phyloP scores from a whole-genome alignment of 495 filamentous ascomycete genomes.

The Trichoderma erinaceum region DNA sequence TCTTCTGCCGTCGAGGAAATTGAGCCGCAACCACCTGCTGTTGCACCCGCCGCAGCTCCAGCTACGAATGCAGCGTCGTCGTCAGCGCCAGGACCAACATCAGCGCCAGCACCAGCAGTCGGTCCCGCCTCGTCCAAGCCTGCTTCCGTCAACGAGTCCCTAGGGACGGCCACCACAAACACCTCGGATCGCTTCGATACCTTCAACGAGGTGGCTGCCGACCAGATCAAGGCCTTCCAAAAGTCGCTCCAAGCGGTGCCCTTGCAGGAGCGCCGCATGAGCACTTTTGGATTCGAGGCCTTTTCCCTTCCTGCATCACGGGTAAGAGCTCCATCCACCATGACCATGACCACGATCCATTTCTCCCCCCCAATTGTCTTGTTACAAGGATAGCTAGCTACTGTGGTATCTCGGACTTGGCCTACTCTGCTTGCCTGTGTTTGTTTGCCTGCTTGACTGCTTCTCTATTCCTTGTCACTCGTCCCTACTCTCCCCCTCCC shows the following conservation, averaged over 20 bases:
- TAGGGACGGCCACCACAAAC: conserved; percentile 17
- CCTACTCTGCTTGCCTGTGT: background rate
- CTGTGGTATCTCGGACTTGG: background rate
- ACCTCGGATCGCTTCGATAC: conserved; percentile 20
- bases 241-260: conserved; percentile 62
- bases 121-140: too few species aligned
- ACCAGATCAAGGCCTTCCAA: conserved; percentile 67
- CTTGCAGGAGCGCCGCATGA: conserved; percentile 74
- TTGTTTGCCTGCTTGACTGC: background rate
- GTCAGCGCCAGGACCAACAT: too few species aligned
- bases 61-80: background rate
- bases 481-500: background rate
- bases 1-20: conserved; percentile 72
- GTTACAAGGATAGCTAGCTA: background rate
- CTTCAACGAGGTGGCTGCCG: conserved; percentile 42
- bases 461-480: background rate
- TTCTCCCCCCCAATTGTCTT: background rate
- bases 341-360: conserved; percentile 13
- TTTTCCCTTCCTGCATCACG: conserved; percentile 80
- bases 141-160: background rate
- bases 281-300: conserved; percentile 79
- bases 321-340: conserved; percentile 47
- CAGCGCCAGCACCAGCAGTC: too few species aligned
- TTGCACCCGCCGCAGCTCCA: too few species aligned
- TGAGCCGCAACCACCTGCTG: conserved; percentile 37